Evolutionary conservation across 495 filamentous ascomycete genomes (phyloP).

Genomic region (Aspergillus haitiensis): DNA sequence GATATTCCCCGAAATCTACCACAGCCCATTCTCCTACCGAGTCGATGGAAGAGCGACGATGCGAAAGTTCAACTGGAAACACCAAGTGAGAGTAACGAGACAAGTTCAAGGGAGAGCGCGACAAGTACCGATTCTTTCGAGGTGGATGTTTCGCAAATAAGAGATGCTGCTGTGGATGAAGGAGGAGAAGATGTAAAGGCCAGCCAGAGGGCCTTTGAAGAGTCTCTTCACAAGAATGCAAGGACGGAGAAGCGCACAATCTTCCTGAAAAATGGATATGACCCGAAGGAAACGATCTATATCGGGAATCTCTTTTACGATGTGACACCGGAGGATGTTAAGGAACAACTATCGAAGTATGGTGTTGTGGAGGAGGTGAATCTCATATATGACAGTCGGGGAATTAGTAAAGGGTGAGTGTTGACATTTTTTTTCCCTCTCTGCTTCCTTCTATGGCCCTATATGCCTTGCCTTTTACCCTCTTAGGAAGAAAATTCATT

Average conservation of each 20-base stretch:
- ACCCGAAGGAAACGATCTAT: constrained; percentile 57
- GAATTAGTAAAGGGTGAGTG: constrained; percentile 85
- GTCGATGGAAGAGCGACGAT: constrained; percentile 46
- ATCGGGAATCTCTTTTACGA: constrained; percentile 88
- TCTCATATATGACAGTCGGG: constrained; percentile 68
- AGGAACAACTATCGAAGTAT: constrained; percentile 63
- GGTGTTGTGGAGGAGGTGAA: constrained; percentile 56
- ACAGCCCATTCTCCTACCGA: constrained; percentile 32
- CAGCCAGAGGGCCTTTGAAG: constrained; percentile 16
- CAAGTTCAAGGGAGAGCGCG: neutral
- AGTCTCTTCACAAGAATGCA: neutral
- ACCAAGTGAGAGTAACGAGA: neutral
- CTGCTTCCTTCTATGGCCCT: constrained; percentile 6
- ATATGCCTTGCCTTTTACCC: constrained; percentile 25
- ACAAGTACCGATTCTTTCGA: neutral
- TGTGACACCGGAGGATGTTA: constrained; percentile 68
- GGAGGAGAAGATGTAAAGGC: neutral
- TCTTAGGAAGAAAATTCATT: neutral
- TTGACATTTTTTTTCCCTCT: constrained; percentile 26
- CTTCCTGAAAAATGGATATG: neutral
- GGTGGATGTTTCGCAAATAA: neutral
- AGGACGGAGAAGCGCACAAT: neutral
- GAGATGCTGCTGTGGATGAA: neutral
- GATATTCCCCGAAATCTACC: constrained; percentile 26
- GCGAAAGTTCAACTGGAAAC: constrained; percentile 21